phyloP scores from a whole-genome alignment of 345 rosid species.

The Conringia planisiliqua region DNA sequence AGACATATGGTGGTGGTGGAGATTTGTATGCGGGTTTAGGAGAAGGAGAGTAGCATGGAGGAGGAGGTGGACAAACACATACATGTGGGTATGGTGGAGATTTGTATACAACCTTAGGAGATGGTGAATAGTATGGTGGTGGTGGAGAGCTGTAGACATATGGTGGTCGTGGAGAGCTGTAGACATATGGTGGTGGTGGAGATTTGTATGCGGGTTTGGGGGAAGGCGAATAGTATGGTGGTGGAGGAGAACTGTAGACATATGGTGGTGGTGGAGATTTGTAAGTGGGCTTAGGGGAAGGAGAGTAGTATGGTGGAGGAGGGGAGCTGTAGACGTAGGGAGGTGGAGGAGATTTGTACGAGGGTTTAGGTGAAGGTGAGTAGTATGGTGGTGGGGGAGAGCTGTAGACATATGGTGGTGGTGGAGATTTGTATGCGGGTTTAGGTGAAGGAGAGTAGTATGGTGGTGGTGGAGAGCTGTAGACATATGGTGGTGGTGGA shows the following conservation, averaged over 20 bases:
- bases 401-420: too few species aligned
- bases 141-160: constrained; percentile 5
- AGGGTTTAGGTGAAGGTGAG: too few species aligned
- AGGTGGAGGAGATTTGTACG: too few species aligned
- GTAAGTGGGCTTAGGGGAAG: not conserved
- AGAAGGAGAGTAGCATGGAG: not conserved
- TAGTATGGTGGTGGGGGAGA: too few species aligned
- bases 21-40: not conserved
- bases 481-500: too few species aligned
- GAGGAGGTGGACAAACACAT: not conserved
- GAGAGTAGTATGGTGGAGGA: too few species aligned
- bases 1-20: too few species aligned
- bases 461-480: too few species aligned
- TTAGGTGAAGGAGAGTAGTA: too few species aligned
- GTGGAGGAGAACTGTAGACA: not conserved
- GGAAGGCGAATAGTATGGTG: not conserved
- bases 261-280: not conserved
- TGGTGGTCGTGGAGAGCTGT: not conserved
- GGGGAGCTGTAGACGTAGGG: too few species aligned
- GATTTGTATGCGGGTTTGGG: not conserved
- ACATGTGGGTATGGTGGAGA: not conserved
- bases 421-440: too few species aligned
- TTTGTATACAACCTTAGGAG: not conserved
- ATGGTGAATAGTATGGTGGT: not conserved
- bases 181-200: not conserved